phyloP scores from a whole-genome alignment of 345 rosid genomes.

The Brassica rapa region DNA sequence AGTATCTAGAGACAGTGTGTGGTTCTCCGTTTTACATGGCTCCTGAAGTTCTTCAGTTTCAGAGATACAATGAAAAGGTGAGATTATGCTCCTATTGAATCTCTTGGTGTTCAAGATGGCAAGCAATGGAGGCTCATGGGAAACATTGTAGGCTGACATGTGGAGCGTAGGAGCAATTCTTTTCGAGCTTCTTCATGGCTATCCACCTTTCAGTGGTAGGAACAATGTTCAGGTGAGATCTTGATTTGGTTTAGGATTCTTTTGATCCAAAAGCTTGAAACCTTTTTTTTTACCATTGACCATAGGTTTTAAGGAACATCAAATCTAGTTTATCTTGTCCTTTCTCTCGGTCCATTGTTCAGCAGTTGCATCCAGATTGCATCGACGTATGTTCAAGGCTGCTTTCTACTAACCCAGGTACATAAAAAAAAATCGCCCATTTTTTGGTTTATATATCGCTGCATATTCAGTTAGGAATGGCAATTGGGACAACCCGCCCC shows the following conservation, averaged over 20 bases:
- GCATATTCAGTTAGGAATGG: conserved; percentile 11
- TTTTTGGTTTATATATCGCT: neutral
- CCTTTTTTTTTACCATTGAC: neutral
- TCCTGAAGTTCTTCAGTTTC: conserved; percentile 75
- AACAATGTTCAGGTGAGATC: conserved; percentile 64
- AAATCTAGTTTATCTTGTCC: conserved; percentile 53
- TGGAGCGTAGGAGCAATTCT: conserved; percentile 76
- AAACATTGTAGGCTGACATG: conserved; percentile 59
- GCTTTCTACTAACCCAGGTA: conserved; percentile 67
- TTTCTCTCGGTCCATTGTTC: conserved; percentile 53
- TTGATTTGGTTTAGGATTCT: neutral
- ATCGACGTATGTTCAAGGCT: conserved; percentile 62
- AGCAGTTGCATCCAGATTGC: conserved; percentile 56
- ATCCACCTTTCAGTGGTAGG: conserved; percentile 59
- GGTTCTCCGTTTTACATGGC: conserved; percentile 81
- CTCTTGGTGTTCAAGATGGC: neutral
- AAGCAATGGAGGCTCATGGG: neutral
- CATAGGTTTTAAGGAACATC: conserved; percentile 53
- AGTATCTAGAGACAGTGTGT: conserved; percentile 56
- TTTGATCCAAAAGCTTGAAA: neutral
- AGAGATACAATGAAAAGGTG: conserved; percentile 67
- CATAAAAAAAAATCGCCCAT: neutral
- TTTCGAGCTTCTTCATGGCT: conserved; percentile 71
- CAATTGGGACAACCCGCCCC: too few species aligned
- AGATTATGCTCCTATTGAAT: neutral